A percentile compares a stretch with the other conserved stretches of the same genome.
Evolutionary conservation across 306 rosid species (phyloP).

Genomic region (Astragalus glycyphyllos): DNA sequence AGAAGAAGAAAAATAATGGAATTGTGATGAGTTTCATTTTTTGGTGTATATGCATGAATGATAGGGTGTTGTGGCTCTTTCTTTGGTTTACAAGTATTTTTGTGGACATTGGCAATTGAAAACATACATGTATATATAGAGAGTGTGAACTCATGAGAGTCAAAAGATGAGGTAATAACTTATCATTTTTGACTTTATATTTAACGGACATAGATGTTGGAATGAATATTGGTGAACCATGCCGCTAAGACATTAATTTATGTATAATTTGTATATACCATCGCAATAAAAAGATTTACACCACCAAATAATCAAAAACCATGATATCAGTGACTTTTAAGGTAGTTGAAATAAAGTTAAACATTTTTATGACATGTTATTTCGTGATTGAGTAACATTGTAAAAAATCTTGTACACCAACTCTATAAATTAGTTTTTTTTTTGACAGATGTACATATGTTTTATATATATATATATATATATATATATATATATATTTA

Average conservation of each 20-base stretch:
- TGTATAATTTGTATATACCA: no score
- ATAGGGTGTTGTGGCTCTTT: background rate
- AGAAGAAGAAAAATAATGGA: background rate
- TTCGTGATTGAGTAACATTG: no score
- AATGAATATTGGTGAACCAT: constrained; percentile 12
- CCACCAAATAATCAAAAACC: no score
- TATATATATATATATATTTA: background rate
- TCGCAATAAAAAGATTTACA: no score
- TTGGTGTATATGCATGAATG: no score
- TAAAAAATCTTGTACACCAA: no score
- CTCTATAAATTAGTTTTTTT: no score
- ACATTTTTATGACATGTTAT: no score
- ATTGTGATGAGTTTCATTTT: constrained; percentile 34
- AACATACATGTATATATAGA: constrained; percentile 11
- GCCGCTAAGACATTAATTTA: background rate
- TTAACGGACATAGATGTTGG: background rate
- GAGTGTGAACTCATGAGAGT: constrained; percentile 1
- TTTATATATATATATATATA: no score
- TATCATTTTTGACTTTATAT: background rate
- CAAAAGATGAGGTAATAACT: background rate
- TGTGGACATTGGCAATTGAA: background rate
- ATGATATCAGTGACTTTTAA: no score
- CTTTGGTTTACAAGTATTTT: background rate
- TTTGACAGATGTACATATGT: no score
- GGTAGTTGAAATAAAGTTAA: no score